Conservation (phyloP, 1,284 basidiomycete species). For the Quambalaria eucalypti region DNA sequence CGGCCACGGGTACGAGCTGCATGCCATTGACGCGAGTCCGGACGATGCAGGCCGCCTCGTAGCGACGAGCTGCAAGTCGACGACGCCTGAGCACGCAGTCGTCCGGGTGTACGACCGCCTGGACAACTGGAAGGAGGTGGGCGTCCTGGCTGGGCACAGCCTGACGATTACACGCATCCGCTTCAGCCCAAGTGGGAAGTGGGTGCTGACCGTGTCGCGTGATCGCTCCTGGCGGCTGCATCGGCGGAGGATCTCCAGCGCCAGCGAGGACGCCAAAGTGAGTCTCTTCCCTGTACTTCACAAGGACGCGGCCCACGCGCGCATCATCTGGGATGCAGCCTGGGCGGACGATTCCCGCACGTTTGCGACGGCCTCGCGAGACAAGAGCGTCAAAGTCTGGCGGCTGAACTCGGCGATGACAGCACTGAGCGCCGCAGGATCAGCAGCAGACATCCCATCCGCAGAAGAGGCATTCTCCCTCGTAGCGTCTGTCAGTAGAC, state of each 20-base stretch:
- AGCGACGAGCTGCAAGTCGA: conserved; percentile 87
- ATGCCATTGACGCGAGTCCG: conserved; percentile 82
- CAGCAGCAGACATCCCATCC: background rate
- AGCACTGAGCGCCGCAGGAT: conserved; percentile 30
- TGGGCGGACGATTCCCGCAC: conserved; percentile 66
- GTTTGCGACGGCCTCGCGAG: conserved; percentile 88
- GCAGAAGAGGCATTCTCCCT: conserved; percentile 13
- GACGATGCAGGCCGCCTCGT: conserved; percentile 66
- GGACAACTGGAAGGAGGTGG: conserved; percentile 57
- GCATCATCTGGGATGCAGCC: conserved; percentile 91
- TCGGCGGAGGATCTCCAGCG: conserved; percentile 58
- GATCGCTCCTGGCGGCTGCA: conserved; percentile 89
- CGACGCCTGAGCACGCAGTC: conserved; percentile 75
- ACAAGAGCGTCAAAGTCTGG: conserved; percentile 66
- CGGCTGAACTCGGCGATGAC: conserved; percentile 5
- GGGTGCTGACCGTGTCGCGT: conserved; percentile 73
- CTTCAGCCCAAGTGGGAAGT: conserved; percentile 73
- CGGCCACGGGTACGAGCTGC: conserved; percentile 89
- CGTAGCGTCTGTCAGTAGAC: conserved; percentile 12
- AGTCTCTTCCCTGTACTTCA: background rate
- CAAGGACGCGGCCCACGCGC: conserved; percentile 45
- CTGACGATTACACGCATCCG: conserved; percentile 81
- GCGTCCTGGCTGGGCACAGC: conserved; percentile 69
- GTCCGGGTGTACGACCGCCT: conserved; percentile 71
- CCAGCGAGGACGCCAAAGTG: conserved; percentile 15